Evolutionary conservation across 2,329 filamentous ascomycete species (phyloP), one percentile per base, ranked within the genome.

Genomic region (Periconia sp.): DNA sequence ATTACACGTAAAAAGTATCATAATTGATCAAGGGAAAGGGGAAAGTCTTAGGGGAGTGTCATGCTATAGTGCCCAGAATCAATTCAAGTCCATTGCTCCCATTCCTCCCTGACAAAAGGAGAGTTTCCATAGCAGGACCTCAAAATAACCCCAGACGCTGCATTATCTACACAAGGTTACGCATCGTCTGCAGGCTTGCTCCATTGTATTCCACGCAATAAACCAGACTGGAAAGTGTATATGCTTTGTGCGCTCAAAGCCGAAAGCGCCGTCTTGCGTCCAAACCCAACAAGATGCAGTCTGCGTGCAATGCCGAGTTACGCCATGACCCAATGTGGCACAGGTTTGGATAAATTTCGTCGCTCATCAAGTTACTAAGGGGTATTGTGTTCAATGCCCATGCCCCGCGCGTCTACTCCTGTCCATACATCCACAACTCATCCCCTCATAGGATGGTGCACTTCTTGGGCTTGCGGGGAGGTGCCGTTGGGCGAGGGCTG

Each of bases 401-500:
- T 41, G 40, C 41, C 33, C 45, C 47, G 41, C 43, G 44, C 33
- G 33, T 54, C 50, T 62, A 62, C 61, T 53, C 64, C 67, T 68
- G 53, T 58, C 47, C 30, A 47, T 53, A 35, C 52, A 45, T 46
- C 54, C 51, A 48, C 51, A 14, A n/a, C 44, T 52, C 40, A 35
- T 30, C 41, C 40, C 33, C 33, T 71, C 52, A 73, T 54, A 69
- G 52, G 54, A 69, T 61, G 52, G 61, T 58, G 60, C 62, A 69
- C 52, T 67, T 62, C 57, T 59, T 64, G 59, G 65, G 65, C 61
- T 65, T 68, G 41, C 60, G 57, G 43, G 59, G 59, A 44, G 57
- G 44, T 52, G 59, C 57, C 48, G 62, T 60, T 20, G 74, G 71
- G 50, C 74, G 72, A 31, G 74, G 74, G 59, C 72, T 76, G 44